Evolutionary conservation across 441 rosid species (phyloP).

Genomic region (Adansonia grandidieri): DNA sequence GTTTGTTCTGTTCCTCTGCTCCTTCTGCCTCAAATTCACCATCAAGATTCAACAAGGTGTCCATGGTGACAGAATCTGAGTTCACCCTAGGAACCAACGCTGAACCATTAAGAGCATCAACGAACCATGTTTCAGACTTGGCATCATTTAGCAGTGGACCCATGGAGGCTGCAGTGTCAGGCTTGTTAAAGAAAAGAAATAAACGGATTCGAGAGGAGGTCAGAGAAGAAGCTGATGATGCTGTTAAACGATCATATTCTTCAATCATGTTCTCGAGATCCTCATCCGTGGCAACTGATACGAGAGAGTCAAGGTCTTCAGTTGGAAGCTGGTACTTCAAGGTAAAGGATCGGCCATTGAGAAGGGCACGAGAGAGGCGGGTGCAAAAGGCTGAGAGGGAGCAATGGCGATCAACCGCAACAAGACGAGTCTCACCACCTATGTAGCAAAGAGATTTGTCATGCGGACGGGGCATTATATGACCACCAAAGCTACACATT

Average conservation of each 20-base stretch:
- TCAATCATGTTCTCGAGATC: slow-evolving; percentile 74
- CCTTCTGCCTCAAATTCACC: slow-evolving; percentile 32
- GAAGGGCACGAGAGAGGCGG: slow-evolving; percentile 61
- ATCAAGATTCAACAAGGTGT: slow-evolving; percentile 50
- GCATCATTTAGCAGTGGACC: slow-evolving; percentile 55
- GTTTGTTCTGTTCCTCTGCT: slow-evolving; percentile 22
- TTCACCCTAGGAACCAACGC: slow-evolving; percentile 54
- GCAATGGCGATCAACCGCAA: slow-evolving; percentile 58
- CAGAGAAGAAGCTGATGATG: slow-evolving; percentile 30
- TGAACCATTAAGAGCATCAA: slow-evolving; percentile 62
- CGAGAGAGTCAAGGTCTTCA: slow-evolving; percentile 71
- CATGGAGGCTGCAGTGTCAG: slow-evolving; percentile 60
- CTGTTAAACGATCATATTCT: slow-evolving; percentile 55
- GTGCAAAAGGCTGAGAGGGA: slow-evolving; percentile 47
- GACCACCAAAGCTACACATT: slow-evolving; percentile 69
- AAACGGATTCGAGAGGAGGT: slow-evolving; percentile 52
- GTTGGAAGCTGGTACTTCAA: slow-evolving; percentile 72
- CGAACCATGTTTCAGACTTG: slow-evolving; percentile 65
- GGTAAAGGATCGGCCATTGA: slow-evolving; percentile 56
- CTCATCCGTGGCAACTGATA: slow-evolving; percentile 60
- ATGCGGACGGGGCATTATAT: slow-evolving; percentile 70
- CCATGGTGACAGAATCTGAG: slow-evolving; percentile 55
- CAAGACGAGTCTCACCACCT: slow-evolving; percentile 61
- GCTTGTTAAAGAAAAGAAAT: slow-evolving; percentile 55
- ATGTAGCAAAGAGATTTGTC: slow-evolving; percentile 61